phyloP scores from a whole-genome alignment of 2,329 filamentous ascomycete genomes.

The Plectosphaerella sp. region DNA sequence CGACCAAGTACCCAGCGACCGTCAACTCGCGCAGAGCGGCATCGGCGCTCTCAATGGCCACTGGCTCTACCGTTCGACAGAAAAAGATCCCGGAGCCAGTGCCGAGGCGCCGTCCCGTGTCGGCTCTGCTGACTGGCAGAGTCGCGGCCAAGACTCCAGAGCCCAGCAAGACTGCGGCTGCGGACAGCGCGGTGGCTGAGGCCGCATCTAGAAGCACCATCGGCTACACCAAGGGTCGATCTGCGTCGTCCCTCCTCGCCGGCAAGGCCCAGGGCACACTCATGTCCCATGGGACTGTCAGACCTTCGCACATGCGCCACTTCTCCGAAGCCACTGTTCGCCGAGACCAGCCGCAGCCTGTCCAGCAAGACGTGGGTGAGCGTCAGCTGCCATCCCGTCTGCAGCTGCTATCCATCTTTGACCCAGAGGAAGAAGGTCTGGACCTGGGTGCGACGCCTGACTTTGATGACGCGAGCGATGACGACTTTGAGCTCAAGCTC shows the following conservation, averaged over 20 bases:
- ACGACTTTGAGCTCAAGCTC: conserved; percentile 52
- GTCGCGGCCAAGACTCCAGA: conserved; percentile 31
- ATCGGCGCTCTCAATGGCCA: conserved; percentile 41
- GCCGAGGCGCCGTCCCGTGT: conserved; percentile 19
- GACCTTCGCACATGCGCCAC: not conserved
- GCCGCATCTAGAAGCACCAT: conserved; percentile 75
- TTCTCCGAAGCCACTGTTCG: not conserved
- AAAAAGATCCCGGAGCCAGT: conserved; percentile 10
- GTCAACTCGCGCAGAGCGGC: conserved; percentile 47
- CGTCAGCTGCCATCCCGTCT: conserved; percentile 32
- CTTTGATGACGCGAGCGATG: conserved; percentile 44
- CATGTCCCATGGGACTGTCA: conserved; percentile 2
- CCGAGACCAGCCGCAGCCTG: conserved; percentile 4
- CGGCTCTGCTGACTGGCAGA: conserved; percentile 22
- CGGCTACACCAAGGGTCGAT: conserved; percentile 77
- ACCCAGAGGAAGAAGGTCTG: conserved; percentile 41
- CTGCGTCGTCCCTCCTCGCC: conserved; percentile 40
- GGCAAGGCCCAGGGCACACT: conserved; percentile 10
- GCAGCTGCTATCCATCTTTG: conserved; percentile 55
- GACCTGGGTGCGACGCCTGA: conserved; percentile 27
- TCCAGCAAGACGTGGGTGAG: conserved; percentile 18
- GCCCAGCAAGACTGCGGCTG: conserved; percentile 41
- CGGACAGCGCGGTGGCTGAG: conserved; percentile 57
- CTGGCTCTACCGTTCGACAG: conserved; percentile 15
- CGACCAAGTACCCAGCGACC: conserved; percentile 14